Evolutionary conservation across 2,329 filamentous ascomycete species (phyloP).

Genomic region (Diaporthe capsici): DNA sequence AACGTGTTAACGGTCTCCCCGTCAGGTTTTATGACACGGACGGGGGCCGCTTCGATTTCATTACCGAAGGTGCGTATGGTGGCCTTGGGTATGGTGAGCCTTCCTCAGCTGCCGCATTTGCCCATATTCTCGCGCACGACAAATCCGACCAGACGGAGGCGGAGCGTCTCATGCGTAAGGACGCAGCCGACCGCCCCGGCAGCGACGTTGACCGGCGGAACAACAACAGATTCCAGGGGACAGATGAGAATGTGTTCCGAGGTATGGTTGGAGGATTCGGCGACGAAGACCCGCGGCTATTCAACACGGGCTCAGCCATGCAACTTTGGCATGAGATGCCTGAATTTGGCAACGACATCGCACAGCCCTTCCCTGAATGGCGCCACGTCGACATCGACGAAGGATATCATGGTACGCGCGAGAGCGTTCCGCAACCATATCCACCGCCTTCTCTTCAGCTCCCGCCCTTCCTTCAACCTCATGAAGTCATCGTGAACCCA

Average conservation of each 20-base stretch:
- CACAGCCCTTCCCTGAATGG: background rate
- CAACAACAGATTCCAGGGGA: background rate
- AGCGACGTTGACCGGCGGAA: background rate
- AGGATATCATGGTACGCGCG: background rate
- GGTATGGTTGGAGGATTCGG: background rate
- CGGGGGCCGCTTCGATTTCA: background rate
- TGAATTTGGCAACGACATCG: background rate
- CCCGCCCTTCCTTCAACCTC: background rate
- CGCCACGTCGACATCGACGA: background rate
- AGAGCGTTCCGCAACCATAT: too few species aligned
- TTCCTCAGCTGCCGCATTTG: background rate
- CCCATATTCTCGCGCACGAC: background rate
- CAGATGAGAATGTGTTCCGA: too few species aligned
- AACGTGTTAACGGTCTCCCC: background rate
- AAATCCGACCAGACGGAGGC: background rate
- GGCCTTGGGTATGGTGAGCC: background rate
- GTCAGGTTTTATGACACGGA: background rate
- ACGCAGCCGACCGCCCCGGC: background rate
- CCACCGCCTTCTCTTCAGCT: background rate
- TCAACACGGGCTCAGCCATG: background rate
- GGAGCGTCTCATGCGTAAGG: too few species aligned
- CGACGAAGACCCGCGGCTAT: background rate
- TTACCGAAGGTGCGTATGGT: background rate
- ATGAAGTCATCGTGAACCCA: background rate
- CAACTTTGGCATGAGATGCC: background rate